Percentiles rank a stretch among this genome's conserved stretches.
These are phyloP conservation scores for Leishmania braziliensis DNA, from an alignment of 208 protist species.

Conservation along the genomic window DNA sequence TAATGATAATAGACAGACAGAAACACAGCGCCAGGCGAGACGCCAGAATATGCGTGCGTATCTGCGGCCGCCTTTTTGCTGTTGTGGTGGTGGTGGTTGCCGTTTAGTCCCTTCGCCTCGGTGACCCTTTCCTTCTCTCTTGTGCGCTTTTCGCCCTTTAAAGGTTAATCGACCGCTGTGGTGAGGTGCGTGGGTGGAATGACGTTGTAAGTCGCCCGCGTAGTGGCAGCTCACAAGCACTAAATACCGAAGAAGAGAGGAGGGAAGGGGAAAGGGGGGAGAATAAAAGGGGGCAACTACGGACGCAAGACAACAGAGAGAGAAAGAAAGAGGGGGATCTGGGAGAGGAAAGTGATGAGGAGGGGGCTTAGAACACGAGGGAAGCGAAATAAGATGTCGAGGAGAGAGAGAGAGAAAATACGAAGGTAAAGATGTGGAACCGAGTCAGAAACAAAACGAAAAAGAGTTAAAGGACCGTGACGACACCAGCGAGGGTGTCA, in stretches of 20 bases:
- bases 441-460: constrained; percentile 1
- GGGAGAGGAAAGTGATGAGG: too few relatives aligned
- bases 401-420: not conserved
- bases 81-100: too few relatives aligned
- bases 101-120: too few relatives aligned
- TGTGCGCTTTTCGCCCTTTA: not conserved
- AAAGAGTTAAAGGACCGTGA: not conserved
- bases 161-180: not conserved
- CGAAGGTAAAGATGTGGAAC: not conserved
- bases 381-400: not conserved
- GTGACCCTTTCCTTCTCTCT: not conserved
- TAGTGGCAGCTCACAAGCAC: not conserved
- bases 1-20: not conserved
- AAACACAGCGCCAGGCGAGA: not conserved
- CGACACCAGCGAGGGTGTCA: not conserved
- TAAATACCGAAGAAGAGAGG: not conserved
- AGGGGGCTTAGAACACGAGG: too few relatives aligned
- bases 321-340: not conserved
- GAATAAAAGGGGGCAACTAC: not conserved
- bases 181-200: not conserved
- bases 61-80: not conserved
- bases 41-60: not conserved
- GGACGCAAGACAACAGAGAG: not conserved
- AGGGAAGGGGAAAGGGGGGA: not conserved
- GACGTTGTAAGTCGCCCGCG: not conserved